Evolutionary conservation across 352 stramenopile genomes (phyloP), one percentile per base, ranked within the genome.

Genomic region (Phytophthora tentaculata): DNA sequence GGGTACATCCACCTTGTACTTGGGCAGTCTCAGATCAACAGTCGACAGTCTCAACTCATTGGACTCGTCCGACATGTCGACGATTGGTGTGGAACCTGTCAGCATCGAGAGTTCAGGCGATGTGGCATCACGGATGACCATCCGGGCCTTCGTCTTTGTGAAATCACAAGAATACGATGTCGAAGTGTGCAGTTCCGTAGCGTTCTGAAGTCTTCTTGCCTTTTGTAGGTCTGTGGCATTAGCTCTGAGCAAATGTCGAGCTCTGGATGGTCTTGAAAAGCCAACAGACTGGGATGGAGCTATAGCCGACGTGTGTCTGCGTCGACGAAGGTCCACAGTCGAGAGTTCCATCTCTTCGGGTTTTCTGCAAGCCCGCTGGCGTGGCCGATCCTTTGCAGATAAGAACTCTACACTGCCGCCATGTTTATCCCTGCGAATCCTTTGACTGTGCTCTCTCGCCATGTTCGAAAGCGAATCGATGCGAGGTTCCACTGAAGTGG

Each of bases 161-260:
- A 73, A 67, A 41, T 71, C 41, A 28, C 51, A 71, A 49, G 45
- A 71, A 19, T 52, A 53, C 20, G 24, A 52, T 9, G 53, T 61
- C 22, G 49, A 49, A 4, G 48, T 50, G 23, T 71, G 41, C 17
- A 62, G 39, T 14, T 65, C 60, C n/a, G 54, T 67, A 8, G 24
- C 43, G n/a, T 71, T 62, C 1, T 51, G 32, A 5, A 39, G 37
- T 55, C 50, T 55, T 41, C 35, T 55, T 10, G 52, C 32, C 51
- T 28, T 17, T 35, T 69, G 49, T 8, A 60, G 20, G 2, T 73
- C 47, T 9, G 64, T 62, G 2, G 55, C 44, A 35, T 71, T 66
- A 8, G 32, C 64, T 58, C n/a, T n/a, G 0, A 73, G 37, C 19
- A 67, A 24, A 14, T 67, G 57, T 41, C 54, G 64, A 53, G 64